Conservation (phyloP, 495 filamentous ascomycete genomes). For the Penicillium dipodomyicola region DNA sequence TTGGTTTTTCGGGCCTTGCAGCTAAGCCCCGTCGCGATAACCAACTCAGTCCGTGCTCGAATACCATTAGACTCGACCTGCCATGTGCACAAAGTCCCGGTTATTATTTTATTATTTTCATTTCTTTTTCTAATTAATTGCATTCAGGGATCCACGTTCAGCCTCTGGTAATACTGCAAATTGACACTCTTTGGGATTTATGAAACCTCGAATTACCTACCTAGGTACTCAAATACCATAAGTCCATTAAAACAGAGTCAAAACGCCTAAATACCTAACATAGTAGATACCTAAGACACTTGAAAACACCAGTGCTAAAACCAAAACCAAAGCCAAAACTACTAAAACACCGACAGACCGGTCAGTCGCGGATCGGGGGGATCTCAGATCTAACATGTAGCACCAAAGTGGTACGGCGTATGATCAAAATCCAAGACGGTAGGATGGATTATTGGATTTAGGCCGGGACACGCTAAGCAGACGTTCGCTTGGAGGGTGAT, state of each 20-base stretch:
- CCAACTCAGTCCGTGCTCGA: conserved; percentile 30
- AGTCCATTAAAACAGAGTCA: not conserved
- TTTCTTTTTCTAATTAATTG: conserved; percentile 12
- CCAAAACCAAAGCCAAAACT: not conserved
- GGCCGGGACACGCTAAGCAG: conserved; percentile 13
- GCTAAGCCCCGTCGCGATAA: conserved; percentile 40
- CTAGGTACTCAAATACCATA: no score
- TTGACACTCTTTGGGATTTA: not conserved
- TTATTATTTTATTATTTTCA: not conserved
- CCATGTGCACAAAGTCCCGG: conserved; percentile 16
- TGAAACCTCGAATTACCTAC: not conserved
- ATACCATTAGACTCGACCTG: conserved; percentile 17
- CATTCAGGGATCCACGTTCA: conserved; percentile 5
- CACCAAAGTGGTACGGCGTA: conserved; percentile 9
- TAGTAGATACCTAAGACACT: not conserved
- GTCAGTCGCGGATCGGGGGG: conserved; percentile 6
- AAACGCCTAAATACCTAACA: no score
- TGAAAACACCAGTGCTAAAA: not conserved
- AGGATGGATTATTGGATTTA: conserved; percentile 12
- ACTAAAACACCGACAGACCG: conserved; percentile 7
- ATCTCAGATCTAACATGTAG: conserved; percentile 13
- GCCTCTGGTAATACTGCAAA: conserved; percentile 4
- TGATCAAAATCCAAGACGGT: conserved; percentile 2
- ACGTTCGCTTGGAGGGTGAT: conserved; percentile 13
- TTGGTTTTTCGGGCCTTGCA: conserved; percentile 23